Conservation (phyloP, 228 moss, liverwort and hornwort genomes). For the Sphagnum fallax region DNA sequence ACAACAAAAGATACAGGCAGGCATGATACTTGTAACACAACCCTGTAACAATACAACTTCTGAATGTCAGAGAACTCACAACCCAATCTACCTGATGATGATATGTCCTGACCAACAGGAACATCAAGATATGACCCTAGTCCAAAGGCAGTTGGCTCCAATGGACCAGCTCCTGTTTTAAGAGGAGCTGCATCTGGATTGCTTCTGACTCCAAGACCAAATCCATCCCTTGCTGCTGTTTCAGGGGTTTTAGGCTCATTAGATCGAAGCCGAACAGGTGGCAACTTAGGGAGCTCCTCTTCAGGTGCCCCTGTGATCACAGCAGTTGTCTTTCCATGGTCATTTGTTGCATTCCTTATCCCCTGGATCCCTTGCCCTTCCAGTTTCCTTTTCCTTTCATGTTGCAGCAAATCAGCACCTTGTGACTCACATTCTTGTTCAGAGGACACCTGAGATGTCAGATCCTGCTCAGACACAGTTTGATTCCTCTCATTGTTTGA, state of each 20-base stretch:
- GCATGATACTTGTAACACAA: too few species aligned
- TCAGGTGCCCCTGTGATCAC: constrained; percentile 34
- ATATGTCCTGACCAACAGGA: constrained; percentile 91
- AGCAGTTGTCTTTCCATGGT: constrained; percentile 13
- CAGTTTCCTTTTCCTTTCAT: constrained; percentile 11
- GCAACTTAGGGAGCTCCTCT: constrained; percentile 87
- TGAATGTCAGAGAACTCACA: background rate
- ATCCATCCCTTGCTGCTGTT: constrained; percentile 31
- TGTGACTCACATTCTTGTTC: constrained; percentile 10
- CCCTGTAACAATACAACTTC: too few species aligned
- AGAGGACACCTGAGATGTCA: background rate
- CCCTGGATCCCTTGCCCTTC: constrained; percentile 4
- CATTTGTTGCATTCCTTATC: background rate
- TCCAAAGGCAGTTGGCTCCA: constrained; percentile 59
- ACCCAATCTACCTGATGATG: constrained; percentile 61
- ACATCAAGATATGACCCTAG: constrained; percentile 91
- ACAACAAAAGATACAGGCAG: too few species aligned
- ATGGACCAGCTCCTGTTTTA: constrained; percentile 30
- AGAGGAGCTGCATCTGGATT: constrained; percentile 40
- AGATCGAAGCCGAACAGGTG: constrained; percentile 86
- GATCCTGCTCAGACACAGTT: constrained; percentile 15
- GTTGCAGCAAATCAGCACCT: constrained; percentile 6
- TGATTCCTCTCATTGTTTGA: constrained; percentile 12
- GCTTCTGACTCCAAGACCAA: constrained; percentile 30
- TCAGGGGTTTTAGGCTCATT: constrained; percentile 61